Evolutionary conservation across 345 rosid species (phyloP).

Genomic region (Hirschfeldia incana): DNA sequence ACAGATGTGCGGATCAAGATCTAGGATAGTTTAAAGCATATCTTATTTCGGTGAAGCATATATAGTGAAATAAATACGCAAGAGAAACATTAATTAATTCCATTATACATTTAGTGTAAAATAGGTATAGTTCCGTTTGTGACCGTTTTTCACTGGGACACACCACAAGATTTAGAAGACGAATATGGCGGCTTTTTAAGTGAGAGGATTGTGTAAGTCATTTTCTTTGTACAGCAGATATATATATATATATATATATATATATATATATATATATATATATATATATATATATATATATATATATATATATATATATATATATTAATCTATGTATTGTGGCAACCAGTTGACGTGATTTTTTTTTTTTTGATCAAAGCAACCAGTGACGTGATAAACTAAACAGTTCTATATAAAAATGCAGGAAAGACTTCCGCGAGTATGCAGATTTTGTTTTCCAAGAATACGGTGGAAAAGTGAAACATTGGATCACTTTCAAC

Average conservation of each 20-base stretch:
- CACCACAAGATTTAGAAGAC: too few species aligned
- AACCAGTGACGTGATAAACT: not conserved
- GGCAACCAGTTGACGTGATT: not conserved
- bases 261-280: too few species aligned
- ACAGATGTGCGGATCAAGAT: too few species aligned
- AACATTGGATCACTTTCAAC: too few species aligned
- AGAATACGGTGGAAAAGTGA: conserved; percentile 44
- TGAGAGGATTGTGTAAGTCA: not conserved
- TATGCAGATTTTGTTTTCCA: conserved; percentile 1
- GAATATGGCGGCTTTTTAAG: not conserved
- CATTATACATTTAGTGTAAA: not conserved
- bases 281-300: too few species aligned
- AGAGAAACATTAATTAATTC: too few species aligned
- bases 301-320: too few species aligned
- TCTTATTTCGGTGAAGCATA: not conserved
- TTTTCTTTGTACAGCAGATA: not conserved
- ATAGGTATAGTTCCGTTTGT: not conserved
- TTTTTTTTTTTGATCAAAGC: too few species aligned
- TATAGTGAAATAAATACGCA: too few species aligned
- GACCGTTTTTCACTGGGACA: not conserved
- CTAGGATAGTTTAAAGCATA: not conserved
- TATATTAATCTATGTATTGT: not conserved
- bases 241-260: too few species aligned
- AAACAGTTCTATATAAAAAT: not conserved
- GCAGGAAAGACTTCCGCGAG: not conserved